phyloP scores from a whole-genome alignment of 2,329 filamentous ascomycete genomes.

The Colletotrichum gloeosporioides region DNA sequence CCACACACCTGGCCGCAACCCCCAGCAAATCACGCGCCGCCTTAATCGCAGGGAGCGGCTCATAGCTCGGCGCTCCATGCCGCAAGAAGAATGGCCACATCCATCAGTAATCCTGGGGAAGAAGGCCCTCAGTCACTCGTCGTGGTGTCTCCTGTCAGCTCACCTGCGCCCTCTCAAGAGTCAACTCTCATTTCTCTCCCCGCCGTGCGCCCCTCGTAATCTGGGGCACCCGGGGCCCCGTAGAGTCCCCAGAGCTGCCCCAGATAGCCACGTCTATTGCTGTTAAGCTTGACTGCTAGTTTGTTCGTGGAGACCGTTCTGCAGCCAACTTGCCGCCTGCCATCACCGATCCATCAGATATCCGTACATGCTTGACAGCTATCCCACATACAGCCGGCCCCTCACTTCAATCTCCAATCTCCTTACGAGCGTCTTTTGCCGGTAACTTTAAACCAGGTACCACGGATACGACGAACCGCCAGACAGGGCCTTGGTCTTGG shows the following conservation, averaged over 20 bases:
- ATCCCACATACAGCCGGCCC: not conserved
- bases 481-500: not conserved
- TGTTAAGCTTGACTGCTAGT: conserved; percentile 4
- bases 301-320: not conserved
- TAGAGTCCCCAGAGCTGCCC: not conserved
- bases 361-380: not conserved
- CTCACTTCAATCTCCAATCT: not conserved
- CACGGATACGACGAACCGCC: not conserved
- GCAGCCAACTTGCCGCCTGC: not conserved
- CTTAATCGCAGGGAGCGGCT: not conserved
- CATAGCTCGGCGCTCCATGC: not conserved
- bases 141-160: not conserved
- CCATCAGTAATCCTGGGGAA: not conserved
- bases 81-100: conserved; percentile 4
- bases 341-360: not conserved
- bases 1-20: not conserved
- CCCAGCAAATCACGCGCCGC: conserved; percentile 2
- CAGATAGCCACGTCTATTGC: conserved; percentile 2
- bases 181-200: not conserved
- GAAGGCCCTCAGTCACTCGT: not conserved
- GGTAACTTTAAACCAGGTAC: not conserved
- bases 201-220: not conserved
- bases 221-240: conserved; percentile 8
- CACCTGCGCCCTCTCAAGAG: not conserved
- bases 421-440: not conserved